Evolutionary conservation across 805 yeast species (phyloP).

Genomic region (Zygotorulaspora florentina): DNA sequence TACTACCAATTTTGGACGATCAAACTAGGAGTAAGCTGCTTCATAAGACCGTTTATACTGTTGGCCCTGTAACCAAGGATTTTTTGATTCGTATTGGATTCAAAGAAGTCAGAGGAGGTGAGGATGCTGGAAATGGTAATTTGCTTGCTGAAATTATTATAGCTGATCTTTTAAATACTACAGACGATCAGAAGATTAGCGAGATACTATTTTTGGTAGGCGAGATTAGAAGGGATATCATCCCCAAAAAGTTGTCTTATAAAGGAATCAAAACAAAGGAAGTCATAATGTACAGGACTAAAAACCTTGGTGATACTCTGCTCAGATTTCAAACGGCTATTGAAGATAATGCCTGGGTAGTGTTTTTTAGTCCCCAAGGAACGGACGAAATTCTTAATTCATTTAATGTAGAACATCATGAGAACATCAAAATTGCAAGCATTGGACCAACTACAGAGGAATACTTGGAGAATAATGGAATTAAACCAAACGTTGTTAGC

Average conservation of each 20-base stretch:
- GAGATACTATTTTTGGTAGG: constrained; percentile 77
- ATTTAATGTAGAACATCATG: constrained; percentile 22
- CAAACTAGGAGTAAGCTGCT: constrained; percentile 32
- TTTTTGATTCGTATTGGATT: constrained; percentile 63
- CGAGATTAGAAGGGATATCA: constrained; percentile 72
- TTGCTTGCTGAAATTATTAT: constrained; percentile 62
- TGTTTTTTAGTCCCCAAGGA: constrained; percentile 91
- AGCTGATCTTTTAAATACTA: constrained; percentile 23
- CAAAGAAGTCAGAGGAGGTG: constrained; percentile 63
- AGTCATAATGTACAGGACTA: constrained; percentile 65
- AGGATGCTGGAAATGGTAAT: constrained; percentile 75
- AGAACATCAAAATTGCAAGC: constrained; percentile 54
- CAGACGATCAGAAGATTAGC: constrained; percentile 19
- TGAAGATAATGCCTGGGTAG: constrained; percentile 53
- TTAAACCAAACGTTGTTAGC: constrained; percentile 62
- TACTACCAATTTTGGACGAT: constrained; percentile 30
- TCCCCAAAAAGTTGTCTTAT: constrained; percentile 54
- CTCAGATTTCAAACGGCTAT: constrained; percentile 32
- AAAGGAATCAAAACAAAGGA: constrained; percentile 39
- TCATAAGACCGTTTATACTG: constrained; percentile 66
- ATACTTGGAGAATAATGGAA: constrained; percentile 48
- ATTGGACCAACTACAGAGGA: constrained; percentile 90
- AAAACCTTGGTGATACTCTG: constrained; percentile 44
- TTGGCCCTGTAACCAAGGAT: constrained; percentile 82
- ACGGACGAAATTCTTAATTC: constrained; percentile 57